A percentile compares a stretch with the other conserved stretches of the same genome.
These are phyloP conservation scores for Tetrahymena elliotti DNA, from an alignment of 73 alveolate species.

Conservation along the genomic window DNA sequence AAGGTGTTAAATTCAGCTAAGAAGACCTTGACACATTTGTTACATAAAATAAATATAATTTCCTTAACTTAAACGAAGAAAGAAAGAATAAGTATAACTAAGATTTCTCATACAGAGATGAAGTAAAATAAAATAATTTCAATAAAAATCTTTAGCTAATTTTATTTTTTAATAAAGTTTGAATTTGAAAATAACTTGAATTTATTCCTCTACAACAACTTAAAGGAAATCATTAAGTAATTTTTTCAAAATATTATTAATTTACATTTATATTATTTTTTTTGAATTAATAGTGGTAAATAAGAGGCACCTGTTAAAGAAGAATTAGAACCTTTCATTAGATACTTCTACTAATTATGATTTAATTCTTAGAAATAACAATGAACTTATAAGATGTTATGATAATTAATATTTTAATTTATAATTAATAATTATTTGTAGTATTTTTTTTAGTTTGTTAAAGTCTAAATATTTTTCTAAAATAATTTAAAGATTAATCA, in stretches of 20 bases:
- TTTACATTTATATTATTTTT: not conserved
- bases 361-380: not conserved
- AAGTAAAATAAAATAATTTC: not conserved
- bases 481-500: too few relatives aligned
- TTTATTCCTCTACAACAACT: not conserved
- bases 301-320: not conserved
- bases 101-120: not conserved
- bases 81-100: not conserved
- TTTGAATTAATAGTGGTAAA: not conserved
- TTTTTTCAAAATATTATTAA: not conserved
- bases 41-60: not conserved
- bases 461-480: too few relatives aligned
- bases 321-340: not conserved
- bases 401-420: too few relatives aligned
- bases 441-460: too few relatives aligned
- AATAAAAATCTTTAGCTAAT: not conserved
- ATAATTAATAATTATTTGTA: too few relatives aligned
- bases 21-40: not conserved
- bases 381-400: too few relatives aligned
- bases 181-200: not conserved
- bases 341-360: not conserved
- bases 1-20: not conserved
- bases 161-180: not conserved
- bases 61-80: not conserved
- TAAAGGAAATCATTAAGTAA: not conserved